Base-by-base conservation (phyloP, 495 filamentous ascomycete genomes). In the Tricharina praecox region DNA sequence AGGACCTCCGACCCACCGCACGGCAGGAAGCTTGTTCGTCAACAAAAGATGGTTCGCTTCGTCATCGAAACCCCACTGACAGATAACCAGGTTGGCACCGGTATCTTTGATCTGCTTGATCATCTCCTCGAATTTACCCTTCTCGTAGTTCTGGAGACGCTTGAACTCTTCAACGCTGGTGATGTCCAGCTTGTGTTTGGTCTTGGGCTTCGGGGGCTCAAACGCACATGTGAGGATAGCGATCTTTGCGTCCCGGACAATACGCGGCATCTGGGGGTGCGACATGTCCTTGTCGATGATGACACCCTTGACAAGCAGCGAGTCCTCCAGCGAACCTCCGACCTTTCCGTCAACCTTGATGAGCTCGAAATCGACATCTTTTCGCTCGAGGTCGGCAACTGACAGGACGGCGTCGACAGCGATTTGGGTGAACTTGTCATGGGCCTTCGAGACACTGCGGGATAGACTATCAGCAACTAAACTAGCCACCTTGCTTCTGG, bases 221-320 rank as follows among this genome's bases (percentile, higher is more conserved):
- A 99, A 96, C 1, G 90, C 86, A 63, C 90, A 99, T 35, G 90
- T 99, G 37, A 99, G 70, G 57, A 99, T 96, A 33, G 90, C 90
- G 58, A 99, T 73, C 68, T 95, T 96, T 55, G 92, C 90, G 66
- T 99, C 83, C 46, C 67, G 70, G 45, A 99, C 88, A 64, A 93
- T 81, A 42, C 78, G 78, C 23, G 90, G 90, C 90, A 99, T 99
- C 64, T 99, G 90, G 13, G 90, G 92, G 65, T 99, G 90, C 25
- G 90, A 99, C 69, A 99, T 96, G 64, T 99, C 90, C 68, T 99
- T 99, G 72, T 99, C 90, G 60, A 99, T 74, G 60, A 99, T 90
- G 33, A 99, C 90, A 63, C 90, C 90, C 67, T 95, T 86, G 47
- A 99, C 87, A 28, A 99, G 76, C 20, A 95, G 63, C 2, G 86